These are phyloP conservation scores for Penicillium paradoxum DNA, from an alignment of 495 filamentous ascomycete species.

Conservation along the genomic window DNA sequence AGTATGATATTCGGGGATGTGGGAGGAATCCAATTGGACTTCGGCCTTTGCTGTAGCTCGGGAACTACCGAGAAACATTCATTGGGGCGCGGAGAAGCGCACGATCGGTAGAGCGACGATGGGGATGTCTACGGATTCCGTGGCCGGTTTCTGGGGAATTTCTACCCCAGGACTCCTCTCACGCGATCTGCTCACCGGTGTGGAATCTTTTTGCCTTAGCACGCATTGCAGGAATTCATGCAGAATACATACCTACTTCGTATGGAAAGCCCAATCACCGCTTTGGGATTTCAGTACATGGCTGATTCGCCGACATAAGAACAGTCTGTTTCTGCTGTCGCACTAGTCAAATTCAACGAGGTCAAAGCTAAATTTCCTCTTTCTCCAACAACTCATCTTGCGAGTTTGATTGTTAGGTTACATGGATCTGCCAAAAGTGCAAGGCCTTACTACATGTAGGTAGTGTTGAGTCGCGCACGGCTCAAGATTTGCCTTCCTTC, in stretches of 20 bases:
- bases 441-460: background rate
- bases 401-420: too few species aligned
- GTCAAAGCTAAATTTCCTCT: too few species aligned
- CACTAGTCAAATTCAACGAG: too few species aligned
- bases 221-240: background rate
- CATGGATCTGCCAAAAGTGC: background rate
- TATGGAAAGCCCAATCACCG: background rate
- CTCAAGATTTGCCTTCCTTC: background rate
- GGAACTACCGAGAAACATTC: background rate
- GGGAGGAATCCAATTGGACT: background rate
- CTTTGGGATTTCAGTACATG: background rate
- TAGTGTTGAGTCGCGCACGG: too few species aligned
- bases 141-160: background rate
- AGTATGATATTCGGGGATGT: background rate
- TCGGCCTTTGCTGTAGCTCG: background rate
- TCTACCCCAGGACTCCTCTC: background rate
- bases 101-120: too few species aligned
- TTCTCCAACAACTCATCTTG: too few species aligned
- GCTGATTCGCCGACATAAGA: too few species aligned
- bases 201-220: too few species aligned
- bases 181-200: background rate
- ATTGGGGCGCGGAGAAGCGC: background rate
- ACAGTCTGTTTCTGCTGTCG: too few species aligned
- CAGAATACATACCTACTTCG: too few species aligned
- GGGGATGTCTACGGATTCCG: background rate